Conservation (phyloP, 1,139 yeast genomes). For the Yamadazyma jaroonii region DNA sequence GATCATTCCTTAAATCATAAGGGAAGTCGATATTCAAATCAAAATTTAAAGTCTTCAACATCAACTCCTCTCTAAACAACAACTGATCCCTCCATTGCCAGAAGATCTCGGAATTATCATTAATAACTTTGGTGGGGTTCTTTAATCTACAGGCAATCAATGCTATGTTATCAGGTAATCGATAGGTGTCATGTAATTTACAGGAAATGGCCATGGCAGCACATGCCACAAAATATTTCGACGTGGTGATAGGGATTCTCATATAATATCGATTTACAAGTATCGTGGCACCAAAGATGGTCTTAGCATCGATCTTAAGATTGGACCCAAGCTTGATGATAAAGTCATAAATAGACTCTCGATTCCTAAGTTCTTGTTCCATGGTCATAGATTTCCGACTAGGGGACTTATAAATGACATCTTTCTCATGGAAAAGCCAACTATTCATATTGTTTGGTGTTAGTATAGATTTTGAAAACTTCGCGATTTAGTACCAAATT, state of each 20-base stretch:
- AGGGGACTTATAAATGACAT: conserved; percentile 30
- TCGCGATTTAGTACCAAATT: too few relatives aligned
- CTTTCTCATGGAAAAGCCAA: conserved; percentile 36
- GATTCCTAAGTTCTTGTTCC: conserved; percentile 35
- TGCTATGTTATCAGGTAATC: conserved; percentile 46
- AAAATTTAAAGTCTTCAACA: conserved; percentile 38
- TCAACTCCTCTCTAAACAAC: conserved; percentile 42
- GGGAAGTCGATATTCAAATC: conserved; percentile 41
- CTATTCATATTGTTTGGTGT: too few relatives aligned
- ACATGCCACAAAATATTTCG: conserved; percentile 46
- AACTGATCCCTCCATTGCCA: conserved; percentile 51
- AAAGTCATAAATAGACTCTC: conserved; percentile 42
- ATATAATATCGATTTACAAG: conserved; percentile 42
- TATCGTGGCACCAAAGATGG: conserved; percentile 44
- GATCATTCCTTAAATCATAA: conserved; percentile 30
- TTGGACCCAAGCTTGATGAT: conserved; percentile 35
- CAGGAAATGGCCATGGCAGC: conserved; percentile 46
- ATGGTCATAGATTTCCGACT: conserved; percentile 26
- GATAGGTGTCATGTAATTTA: conserved; percentile 41
- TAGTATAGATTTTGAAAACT: too few relatives aligned
- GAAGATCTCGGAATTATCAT: conserved; percentile 40
- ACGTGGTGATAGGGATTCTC: conserved; percentile 42
- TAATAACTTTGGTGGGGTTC: conserved; percentile 31
- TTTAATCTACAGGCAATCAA: conserved; percentile 35
- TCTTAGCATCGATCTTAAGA: conserved; percentile 41